phyloP scores from a whole-genome alignment of 352 stramenopile genomes.

The Phytophthora ramorum region DNA sequence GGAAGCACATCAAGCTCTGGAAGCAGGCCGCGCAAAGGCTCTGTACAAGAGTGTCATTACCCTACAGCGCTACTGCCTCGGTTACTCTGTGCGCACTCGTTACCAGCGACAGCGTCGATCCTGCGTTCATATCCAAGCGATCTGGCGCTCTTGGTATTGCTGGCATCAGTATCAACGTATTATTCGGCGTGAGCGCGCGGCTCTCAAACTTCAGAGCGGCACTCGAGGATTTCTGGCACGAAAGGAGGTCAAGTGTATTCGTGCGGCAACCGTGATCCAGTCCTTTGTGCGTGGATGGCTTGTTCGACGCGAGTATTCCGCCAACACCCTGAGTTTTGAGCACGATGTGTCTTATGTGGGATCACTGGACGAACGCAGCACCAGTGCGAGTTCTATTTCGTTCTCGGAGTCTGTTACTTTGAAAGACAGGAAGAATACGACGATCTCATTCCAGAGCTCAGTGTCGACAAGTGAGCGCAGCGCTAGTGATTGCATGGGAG shows the following conservation, averaged over 20 bases:
- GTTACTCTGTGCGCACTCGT: slow-evolving; percentile 53
- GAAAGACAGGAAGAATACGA: slow-evolving; percentile 58
- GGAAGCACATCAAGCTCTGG: slow-evolving; percentile 72
- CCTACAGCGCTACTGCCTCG: slow-evolving; percentile 76
- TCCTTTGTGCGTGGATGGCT: slow-evolving; percentile 86
- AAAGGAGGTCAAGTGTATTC: slow-evolving; percentile 48
- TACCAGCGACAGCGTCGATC: slow-evolving; percentile 63
- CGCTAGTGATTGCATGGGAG: slow-evolving; percentile 41
- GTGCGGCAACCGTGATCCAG: slow-evolving; percentile 69
- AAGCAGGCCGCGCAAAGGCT: slow-evolving; percentile 64
- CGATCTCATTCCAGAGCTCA: slow-evolving; percentile 60
- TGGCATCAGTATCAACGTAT: slow-evolving; percentile 50
- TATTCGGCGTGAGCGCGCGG: slow-evolving; percentile 48
- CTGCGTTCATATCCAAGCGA: slow-evolving; percentile 60
- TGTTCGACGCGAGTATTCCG: slow-evolving; percentile 76
- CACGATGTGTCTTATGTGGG: slow-evolving; percentile 81
- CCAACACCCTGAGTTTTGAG: slow-evolving; percentile 83
- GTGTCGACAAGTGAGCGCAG: slow-evolving; percentile 67
- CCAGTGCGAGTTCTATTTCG: slow-evolving; percentile 53
- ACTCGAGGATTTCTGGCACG: slow-evolving; percentile 56
- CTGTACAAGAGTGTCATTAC: slow-evolving; percentile 79
- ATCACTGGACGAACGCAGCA: slow-evolving; percentile 59
- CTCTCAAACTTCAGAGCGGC: slow-evolving; percentile 58
- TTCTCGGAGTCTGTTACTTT: slow-evolving; percentile 58
- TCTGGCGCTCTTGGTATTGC: slow-evolving; percentile 59